Base-by-base conservation (phyloP, 1,139 yeast species). In the Pichia sp. region DNA sequence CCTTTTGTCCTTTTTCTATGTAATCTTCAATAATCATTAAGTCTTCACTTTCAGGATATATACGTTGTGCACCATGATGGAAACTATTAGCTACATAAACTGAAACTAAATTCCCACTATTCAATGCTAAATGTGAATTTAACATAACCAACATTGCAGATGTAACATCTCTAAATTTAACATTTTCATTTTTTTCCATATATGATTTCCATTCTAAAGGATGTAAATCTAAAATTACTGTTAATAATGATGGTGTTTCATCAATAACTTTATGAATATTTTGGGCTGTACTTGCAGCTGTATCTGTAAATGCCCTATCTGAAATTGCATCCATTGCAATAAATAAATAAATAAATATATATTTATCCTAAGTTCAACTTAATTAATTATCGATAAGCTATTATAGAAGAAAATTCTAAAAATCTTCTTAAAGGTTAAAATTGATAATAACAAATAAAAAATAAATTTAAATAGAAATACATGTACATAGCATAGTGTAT, bases 91-190 rank as follows among this genome's bases (percentile, higher is more conserved):
- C 84, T 1, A 88, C 86, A 36, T 92, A 78, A 33, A 92, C 80
- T 7, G 95, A 86, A 9, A 90, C 95, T 61, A 80, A 79, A 64
- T 92, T 92, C 36, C 89, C 79, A 60, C 86, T 87, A 66, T 88
- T 87, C 48, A 88, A 72, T 0, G 98, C 82, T 44, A 94, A 65
- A 65, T 92, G 98, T 1, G 94, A 90, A 62, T 92, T 92, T 50
- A 90, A 66, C 59, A 83, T 81, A 34, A 88, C 86, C 42, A 86
- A 64, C 9, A 87, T 62, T 5, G 87, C 71, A 53, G 82, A 77
- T 28, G 79, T 69, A 28, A 82, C 77, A 43, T 80, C 79, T 51
- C 75, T 72, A 33, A 86, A 63, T 2, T 78, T 59, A 3, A 77
- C 41, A 7, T 46, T 47, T 44, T 71, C 68, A 38, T 74, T 68